Evolutionary conservation across 2,329 filamentous ascomycete genomes (phyloP).

Genomic region (Trematosphaeria pertusa): DNA sequence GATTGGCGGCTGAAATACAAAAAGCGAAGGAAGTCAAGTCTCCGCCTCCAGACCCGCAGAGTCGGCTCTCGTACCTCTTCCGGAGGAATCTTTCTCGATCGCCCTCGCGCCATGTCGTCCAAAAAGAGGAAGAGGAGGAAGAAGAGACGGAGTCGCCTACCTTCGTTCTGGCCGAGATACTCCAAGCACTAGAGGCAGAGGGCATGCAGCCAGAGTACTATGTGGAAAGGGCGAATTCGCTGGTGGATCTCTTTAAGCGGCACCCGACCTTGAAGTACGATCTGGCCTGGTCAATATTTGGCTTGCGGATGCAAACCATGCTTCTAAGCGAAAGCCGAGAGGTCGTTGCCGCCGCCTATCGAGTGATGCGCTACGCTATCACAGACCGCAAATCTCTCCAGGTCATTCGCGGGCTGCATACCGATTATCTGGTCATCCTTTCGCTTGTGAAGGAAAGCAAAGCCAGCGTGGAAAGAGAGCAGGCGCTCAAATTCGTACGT

Average conservation of each 20-base stretch:
- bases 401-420: constrained; percentile 86
- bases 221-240: constrained; percentile 85
- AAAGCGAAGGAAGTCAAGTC: constrained; percentile 62
- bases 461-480: constrained; percentile 94
- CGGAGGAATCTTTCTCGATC: constrained; percentile 62
- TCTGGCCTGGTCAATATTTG: constrained; percentile 94
- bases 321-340: constrained; percentile 94
- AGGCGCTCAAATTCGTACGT: constrained; percentile 94
- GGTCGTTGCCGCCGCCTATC: constrained; percentile 92
- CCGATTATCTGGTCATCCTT: constrained; percentile 88
- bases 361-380: constrained; percentile 92
- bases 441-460: constrained; percentile 96
- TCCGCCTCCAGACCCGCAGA: constrained; percentile 54
- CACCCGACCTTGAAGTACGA: constrained; percentile 96
- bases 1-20: constrained; percentile 67
- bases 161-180: constrained; percentile 85
- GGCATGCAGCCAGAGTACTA: constrained; percentile 94
- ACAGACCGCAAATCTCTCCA: constrained; percentile 89
- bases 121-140: constrained; percentile 70
- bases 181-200: constrained; percentile 87
- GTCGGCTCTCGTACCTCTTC: constrained; percentile 65
- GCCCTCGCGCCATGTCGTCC: constrained; percentile 54
- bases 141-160: constrained; percentile 85
- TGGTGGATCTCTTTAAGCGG: constrained; percentile 96
- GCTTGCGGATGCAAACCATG: constrained; percentile 92